These are phyloP conservation scores for Gnomoniopsis sp. DNA, from an alignment of 2,329 filamentous ascomycete genomes.

Conservation along the genomic window DNA sequence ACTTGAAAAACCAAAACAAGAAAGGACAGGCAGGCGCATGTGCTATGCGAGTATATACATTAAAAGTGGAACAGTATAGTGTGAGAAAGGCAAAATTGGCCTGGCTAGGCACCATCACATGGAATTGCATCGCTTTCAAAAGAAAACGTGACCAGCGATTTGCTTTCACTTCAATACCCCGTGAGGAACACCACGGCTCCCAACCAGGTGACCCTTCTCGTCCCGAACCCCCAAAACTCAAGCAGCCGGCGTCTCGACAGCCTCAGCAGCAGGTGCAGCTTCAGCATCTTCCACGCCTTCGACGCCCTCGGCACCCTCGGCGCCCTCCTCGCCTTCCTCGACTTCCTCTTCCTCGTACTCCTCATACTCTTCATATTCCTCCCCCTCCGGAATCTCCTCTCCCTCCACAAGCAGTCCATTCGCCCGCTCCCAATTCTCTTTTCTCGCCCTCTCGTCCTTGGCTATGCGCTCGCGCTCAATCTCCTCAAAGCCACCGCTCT, in stretches of 20 bases:
- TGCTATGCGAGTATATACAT: conserved; percentile 5
- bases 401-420: conserved; percentile 52
- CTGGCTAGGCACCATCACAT: too few species aligned
- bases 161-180: too few species aligned
- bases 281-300: not conserved
- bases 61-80: conserved; percentile 2
- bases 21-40: conserved; percentile 2
- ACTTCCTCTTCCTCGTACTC: conserved; percentile 1
- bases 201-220: not conserved
- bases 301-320: too few species aligned
- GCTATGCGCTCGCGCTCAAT: conserved; percentile 78
- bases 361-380: conserved; percentile 11
- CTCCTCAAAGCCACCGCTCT: conserved; percentile 92
- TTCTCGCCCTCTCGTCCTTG: conserved; percentile 82
- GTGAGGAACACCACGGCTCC: not conserved
- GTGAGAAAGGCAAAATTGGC: not conserved
- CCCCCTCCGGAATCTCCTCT: conserved; percentile 27
- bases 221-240: not conserved
- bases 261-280: conserved; percentile 5
- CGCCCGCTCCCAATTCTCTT: conserved; percentile 70
- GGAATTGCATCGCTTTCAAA: not conserved
- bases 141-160: too few species aligned
- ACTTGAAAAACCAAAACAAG: not conserved
- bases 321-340: not conserved
- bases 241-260: conserved; percentile 3